Evolutionary conservation across 768 basidiomycete species (phyloP).

Genomic region (Pisolithus marmoratus): DNA sequence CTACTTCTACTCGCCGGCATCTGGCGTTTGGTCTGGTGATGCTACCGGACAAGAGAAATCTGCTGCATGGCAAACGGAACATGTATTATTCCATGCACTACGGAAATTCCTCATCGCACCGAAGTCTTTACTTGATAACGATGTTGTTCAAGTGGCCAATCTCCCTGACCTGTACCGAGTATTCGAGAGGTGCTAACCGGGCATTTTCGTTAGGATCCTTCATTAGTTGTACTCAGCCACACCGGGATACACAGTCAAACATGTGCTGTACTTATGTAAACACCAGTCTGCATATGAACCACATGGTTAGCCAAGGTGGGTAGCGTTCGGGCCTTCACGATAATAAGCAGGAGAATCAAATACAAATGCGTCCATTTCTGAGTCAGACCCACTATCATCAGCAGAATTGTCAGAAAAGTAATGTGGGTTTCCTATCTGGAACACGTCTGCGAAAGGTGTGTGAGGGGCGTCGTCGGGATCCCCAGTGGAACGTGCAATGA

Average conservation of each 20-base stretch:
- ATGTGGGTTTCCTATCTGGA: conserved; percentile 44
- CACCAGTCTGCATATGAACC: too few relatives aligned
- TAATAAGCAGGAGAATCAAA: conserved; percentile 50
- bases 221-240: too few relatives aligned
- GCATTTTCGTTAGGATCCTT: too few relatives aligned
- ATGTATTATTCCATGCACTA: conserved; percentile 84
- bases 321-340: conserved; percentile 43
- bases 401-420: conserved; percentile 43
- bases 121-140: conserved; percentile 58
- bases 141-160: conserved; percentile 84
- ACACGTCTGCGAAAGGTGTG: conserved; percentile 77
- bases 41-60: conserved; percentile 43
- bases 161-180: conserved; percentile 91
- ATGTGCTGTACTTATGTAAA: neutral
- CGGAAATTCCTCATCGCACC: conserved; percentile 69
- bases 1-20: conserved; percentile 74
- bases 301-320: conserved; percentile 8
- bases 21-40: conserved; percentile 21
- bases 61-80: conserved; percentile 82
- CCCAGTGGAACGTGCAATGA: conserved; percentile 72
- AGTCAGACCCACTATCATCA: conserved; percentile 35
- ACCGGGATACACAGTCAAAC: too few relatives aligned
- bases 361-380: conserved; percentile 50
- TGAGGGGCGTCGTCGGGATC: conserved; percentile 53
- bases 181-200: conserved; percentile 79